A percentile compares a stretch with the other conserved stretches of the same genome.
Conservation (phyloP, 768 basidiomycete species). For the Porphyrellus cyaneotinctus region DNA sequence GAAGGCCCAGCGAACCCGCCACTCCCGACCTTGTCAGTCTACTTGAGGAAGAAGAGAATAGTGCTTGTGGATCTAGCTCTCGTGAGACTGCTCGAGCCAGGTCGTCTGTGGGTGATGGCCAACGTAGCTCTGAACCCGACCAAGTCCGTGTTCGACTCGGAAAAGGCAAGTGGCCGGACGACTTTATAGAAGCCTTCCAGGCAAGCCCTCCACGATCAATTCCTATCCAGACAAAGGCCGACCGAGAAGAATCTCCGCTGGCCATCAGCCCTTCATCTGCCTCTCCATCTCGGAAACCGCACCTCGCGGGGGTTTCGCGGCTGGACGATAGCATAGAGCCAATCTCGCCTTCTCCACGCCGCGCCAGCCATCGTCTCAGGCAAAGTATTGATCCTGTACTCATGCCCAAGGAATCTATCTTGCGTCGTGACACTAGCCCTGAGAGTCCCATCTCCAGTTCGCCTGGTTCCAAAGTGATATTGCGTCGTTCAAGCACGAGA, state of each 20-base stretch:
- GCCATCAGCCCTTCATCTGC: constrained; percentile 36
- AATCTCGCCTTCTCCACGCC: constrained; percentile 36
- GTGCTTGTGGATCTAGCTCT: constrained; percentile 46
- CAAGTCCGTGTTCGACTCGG: constrained; percentile 52
- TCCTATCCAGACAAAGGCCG: constrained; percentile 21
- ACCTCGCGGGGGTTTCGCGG: constrained; percentile 44
- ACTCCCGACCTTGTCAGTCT: constrained; percentile 62
- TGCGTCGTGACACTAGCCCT: constrained; percentile 55
- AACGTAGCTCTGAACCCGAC: constrained; percentile 26
- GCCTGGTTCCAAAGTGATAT: constrained; percentile 41
- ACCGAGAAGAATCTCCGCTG: constrained; percentile 20
- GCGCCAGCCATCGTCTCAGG: constrained; percentile 60
- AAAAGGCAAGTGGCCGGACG: constrained; percentile 83
- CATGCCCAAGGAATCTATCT: constrained; percentile 45
- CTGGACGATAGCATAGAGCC: constrained; percentile 47
- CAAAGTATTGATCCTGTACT: constrained; percentile 58
- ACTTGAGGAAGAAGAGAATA: constrained; percentile 61
- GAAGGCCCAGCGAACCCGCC: constrained; percentile 60
- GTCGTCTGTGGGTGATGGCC: constrained; percentile 16
- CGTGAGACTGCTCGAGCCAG: constrained; percentile 29
- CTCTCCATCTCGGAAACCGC: constrained; percentile 53
- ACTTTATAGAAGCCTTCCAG: constrained; percentile 63
- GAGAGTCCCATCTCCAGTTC: constrained; percentile 41
- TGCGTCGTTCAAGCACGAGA: constrained; percentile 59
- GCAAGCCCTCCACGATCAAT: constrained; percentile 28